Evolutionary conservation across 2,329 filamentous ascomycete species (phyloP), one percentile per base, ranked within the genome.

Genomic region (Zopfia rhizophila): DNA sequence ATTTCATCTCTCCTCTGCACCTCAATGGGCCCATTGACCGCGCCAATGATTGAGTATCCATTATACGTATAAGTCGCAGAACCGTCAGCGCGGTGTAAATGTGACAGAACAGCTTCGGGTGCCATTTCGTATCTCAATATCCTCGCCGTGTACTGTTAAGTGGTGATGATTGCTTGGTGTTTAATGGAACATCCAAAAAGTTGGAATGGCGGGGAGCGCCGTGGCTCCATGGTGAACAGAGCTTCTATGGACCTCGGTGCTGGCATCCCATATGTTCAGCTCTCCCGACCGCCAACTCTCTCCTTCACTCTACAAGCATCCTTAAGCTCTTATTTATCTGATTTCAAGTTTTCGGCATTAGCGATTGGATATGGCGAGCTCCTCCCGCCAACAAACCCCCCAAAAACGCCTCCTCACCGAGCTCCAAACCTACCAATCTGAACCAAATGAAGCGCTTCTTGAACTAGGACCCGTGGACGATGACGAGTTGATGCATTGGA

Each of bases 21-120:
- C 76, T 99, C 94, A 58, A 97, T 84, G 12, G 94, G 94, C 0
- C 93, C 94, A 73, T 96, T 97, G 57, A 96, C 91, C 11, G 90
- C 87, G 44, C 88, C 89, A 41, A 95, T 83, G 55, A 97, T 82
- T 31, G 86, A 87, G 72, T 91, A 96, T 36, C 91, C 89, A 45
- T 84, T 80, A 60, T 86, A 81, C 2, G 88, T 84, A 69, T 90
- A 91, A 7, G 84, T 87, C 8, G 89, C 89, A 35, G 91, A 95
- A 51, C 90, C 90, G 68, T 95, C 90, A 18, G 89, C 82, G 51
- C 86, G 87, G 48, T 84, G 79, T 3, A 95, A 79, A 46, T 74
- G 69, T 25, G 71, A 61, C 35, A 70, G 55, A 35, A 59, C 52
- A 22, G 67, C 64, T 53, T 65, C 54, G 8, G 66, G 63, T 18